Conservation (phyloP, 495 filamentous ascomycete species). For the Patellaria atrata region DNA sequence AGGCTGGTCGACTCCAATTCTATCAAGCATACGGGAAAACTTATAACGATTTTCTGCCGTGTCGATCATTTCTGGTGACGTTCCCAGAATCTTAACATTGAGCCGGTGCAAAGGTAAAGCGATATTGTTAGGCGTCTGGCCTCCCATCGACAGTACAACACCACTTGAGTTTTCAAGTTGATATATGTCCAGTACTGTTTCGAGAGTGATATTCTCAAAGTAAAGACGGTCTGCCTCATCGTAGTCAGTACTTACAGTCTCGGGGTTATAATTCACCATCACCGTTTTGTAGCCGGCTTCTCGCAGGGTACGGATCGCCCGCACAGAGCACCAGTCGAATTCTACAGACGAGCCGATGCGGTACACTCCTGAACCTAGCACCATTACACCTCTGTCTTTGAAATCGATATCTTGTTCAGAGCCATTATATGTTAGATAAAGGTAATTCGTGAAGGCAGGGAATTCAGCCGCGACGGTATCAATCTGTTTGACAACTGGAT, state of each 20-base stretch:
- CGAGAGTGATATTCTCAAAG: constrained; percentile 94
- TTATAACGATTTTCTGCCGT: constrained; percentile 95
- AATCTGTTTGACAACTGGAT: constrained; percentile 89
- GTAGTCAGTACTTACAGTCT: constrained; percentile 91
- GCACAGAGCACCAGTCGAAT: constrained; percentile 99
- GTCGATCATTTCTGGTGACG: constrained; percentile 98
- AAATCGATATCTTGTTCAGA: constrained; percentile 75
- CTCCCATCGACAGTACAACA: constrained; percentile 96
- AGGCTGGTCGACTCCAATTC: constrained; percentile 88
- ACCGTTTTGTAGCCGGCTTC: constrained; percentile 85
- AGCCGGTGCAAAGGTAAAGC: constrained; percentile 75
- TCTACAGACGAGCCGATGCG: constrained; percentile 95
- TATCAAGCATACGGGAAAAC: constrained; percentile 94
- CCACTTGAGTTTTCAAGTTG: constrained; percentile 74
- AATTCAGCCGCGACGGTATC: constrained; percentile 98
- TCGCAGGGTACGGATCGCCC: constrained; percentile 83
- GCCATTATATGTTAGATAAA: constrained; percentile 93
- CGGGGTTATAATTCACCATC: constrained; percentile 90
- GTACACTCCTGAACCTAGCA: constrained; percentile 93
- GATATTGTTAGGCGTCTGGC: constrained; percentile 97
- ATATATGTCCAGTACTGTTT: constrained; percentile 92
- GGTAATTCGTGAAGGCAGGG: constrained; percentile 87
- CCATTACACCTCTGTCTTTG: constrained; percentile 84
- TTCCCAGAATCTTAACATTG: constrained; percentile 85
- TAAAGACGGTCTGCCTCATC: constrained; percentile 92